phyloP scores from a whole-genome alignment of 768 basidiomycete species.

The Leccinum ochraceum region DNA sequence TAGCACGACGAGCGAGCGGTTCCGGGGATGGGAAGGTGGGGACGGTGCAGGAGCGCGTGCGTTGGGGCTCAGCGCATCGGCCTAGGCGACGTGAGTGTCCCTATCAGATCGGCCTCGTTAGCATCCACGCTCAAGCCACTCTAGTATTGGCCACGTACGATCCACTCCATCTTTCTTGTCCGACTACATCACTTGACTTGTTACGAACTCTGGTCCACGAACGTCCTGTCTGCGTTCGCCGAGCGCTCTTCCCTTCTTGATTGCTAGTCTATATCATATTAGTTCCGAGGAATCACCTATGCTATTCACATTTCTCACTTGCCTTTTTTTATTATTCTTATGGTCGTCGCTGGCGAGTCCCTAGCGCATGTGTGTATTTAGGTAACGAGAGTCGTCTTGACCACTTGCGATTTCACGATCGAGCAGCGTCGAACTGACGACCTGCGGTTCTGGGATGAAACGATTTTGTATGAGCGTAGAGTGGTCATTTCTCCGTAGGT shows the following conservation, averaged over 20 bases:
- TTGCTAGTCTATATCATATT: constrained; percentile 19
- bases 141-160: not conserved
- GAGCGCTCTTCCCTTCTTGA: not conserved
- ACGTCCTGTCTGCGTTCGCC: constrained; percentile 1
- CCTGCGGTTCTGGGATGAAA: not conserved
- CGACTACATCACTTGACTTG: not conserved
- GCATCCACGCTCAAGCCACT: constrained; percentile 18
- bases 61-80: constrained; percentile 55
- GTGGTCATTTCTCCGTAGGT: not conserved
- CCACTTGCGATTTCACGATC: constrained; percentile 7
- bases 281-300: constrained; percentile 17
- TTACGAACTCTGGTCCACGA: not conserved
- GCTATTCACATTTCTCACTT: constrained; percentile 8
- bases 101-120: constrained; percentile 2
- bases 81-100: constrained; percentile 31
- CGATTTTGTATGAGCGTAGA: too few species aligned
- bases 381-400: constrained; percentile 5
- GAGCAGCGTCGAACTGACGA: constrained; percentile 7
- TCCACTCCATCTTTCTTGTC: not conserved
- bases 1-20: constrained; percentile 51
- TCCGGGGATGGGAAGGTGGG: constrained; percentile 79
- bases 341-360: constrained; percentile 18
- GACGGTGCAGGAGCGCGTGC: constrained; percentile 81
- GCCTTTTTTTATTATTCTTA: constrained; percentile 11
- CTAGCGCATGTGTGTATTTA: constrained; percentile 7